Base-by-base conservation (phyloP, 768 basidiomycete species). In the Neoboletus brunneissimus region DNA sequence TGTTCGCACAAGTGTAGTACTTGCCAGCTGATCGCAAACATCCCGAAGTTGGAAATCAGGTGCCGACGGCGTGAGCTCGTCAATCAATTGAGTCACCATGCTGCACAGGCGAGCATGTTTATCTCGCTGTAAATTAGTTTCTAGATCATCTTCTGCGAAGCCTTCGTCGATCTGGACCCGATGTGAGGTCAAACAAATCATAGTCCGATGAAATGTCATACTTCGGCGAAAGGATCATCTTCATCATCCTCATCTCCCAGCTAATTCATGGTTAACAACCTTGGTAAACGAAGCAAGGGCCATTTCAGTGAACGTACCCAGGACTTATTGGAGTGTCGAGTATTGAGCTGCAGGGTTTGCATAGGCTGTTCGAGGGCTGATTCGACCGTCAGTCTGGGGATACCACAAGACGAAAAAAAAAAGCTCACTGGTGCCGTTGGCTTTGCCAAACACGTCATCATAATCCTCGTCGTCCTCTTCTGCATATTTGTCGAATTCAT, bases 161-260 rank as follows among this genome's bases (percentile, higher is more conserved):
- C 89, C 91, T 76, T 95, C 94, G 64, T 97, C 94, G 56, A 96
- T 95, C 90, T 89, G 58, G 34, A 52, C 10, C 8, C 40, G 29
- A 1, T 38, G 50, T 44, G 53, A 61, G 57, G 60, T 53, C 47
- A 25, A 53, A 38, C 6, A 34, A 27, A 37, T 44, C 48, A 15
- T 46, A 46, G 29, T 29, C 22, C 20, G 46, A 18, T 16, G 23
- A 46, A 23, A 40, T 10, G 12, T 47, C 64, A 54, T 62, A 91
- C 92, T 77, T 94, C 92, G 3, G 96, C 94, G 64, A 99, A 99
- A 1, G 97, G 96, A 76, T 99, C 94, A 52, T 94, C 91, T 51
- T 96, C 94, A 55, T 96, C 94, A 3, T 83, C 84, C 34, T 89
- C 91, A 43, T 92, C 92, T 10, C 87, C 87, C 52, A 89, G 73